Evolutionary conservation across 257 asterid species (phyloP).

Genomic region (Fraxinus americana): DNA sequence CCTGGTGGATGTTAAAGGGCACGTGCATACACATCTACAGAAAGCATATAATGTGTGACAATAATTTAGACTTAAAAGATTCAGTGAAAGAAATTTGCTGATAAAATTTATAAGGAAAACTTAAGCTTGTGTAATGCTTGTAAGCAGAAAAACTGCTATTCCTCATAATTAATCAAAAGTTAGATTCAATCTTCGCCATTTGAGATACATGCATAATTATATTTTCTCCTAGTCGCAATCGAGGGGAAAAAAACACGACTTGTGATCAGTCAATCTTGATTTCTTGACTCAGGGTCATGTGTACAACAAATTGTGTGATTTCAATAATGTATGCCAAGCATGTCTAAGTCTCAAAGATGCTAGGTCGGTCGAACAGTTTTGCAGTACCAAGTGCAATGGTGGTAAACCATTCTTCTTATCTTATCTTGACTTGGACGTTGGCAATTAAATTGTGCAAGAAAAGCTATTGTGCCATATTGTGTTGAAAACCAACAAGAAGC

Average conservation of each 20-base stretch:
- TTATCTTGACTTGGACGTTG: too few relatives aligned
- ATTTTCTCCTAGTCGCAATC: too few relatives aligned
- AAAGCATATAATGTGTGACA: not conserved
- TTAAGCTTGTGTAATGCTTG: slow-evolving; percentile 19
- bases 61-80: slow-evolving; percentile 16
- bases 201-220: not conserved
- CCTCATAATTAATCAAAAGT: not conserved
- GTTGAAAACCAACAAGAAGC: too few relatives aligned
- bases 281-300: not conserved
- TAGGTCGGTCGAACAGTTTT: too few relatives aligned
- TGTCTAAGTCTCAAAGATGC: not conserved
- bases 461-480: too few relatives aligned
- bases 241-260: too few relatives aligned
- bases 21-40: not conserved
- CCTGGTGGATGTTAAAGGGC: slow-evolving; percentile 50
- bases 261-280: not conserved
- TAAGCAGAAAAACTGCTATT: slow-evolving; percentile 15
- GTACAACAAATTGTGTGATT: not conserved
- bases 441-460: too few relatives aligned
- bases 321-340: not conserved
- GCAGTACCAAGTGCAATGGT: too few relatives aligned
- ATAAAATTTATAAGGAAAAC: not conserved
- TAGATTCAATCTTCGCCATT: not conserved
- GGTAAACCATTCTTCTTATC: too few relatives aligned
- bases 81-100: slow-evolving; percentile 14